These are phyloP conservation scores for Oryza coarctata DNA, from an alignment of 176 grass and related monocot genomes.

Conservation along the genomic window DNA sequence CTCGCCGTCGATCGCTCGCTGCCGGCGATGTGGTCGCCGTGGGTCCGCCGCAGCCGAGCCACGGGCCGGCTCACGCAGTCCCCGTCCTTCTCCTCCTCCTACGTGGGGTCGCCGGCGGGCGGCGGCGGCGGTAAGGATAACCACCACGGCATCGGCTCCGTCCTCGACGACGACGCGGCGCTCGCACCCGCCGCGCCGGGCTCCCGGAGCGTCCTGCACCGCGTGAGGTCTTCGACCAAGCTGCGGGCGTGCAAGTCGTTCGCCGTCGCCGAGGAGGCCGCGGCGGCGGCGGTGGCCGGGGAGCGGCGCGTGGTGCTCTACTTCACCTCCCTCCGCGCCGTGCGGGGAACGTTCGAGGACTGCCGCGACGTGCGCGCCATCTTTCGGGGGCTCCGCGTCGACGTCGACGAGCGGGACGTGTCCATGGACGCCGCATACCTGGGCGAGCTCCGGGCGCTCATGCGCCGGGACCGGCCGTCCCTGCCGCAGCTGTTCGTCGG, in stretches of 20 bases:
- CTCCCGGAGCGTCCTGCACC: constrained; percentile 38
- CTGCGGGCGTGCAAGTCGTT: constrained; percentile 52
- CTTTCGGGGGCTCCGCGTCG: constrained; percentile 67
- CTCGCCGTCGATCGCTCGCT: not conserved
- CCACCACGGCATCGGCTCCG: constrained; percentile 39
- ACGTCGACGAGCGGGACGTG: constrained; percentile 85
- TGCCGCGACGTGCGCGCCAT: constrained; percentile 62
- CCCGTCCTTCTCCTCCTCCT: constrained; percentile 34
- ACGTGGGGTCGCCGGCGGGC: not conserved
- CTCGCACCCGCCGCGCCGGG: not conserved
- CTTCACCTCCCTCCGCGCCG: constrained; percentile 81
- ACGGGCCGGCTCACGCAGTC: constrained; percentile 40
- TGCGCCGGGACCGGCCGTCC: constrained; percentile 35
- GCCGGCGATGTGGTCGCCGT: constrained; percentile 54
- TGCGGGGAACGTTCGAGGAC: constrained; percentile 73
- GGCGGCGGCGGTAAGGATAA: not conserved
- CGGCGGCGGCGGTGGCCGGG: constrained; percentile 32
- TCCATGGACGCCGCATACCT: constrained; percentile 83
- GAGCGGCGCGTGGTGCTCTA: constrained; percentile 74
- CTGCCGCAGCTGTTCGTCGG: constrained; percentile 88
- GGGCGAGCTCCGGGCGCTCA: constrained; percentile 52
- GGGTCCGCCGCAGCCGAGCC: constrained; percentile 31
- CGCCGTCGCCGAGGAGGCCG: constrained; percentile 33
- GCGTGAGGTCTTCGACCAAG: constrained; percentile 35
- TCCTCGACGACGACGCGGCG: constrained; percentile 36